Evolutionary conservation across 2,329 filamentous ascomycete species (phyloP).

Genomic region (Monilinia aucupariae): DNA sequence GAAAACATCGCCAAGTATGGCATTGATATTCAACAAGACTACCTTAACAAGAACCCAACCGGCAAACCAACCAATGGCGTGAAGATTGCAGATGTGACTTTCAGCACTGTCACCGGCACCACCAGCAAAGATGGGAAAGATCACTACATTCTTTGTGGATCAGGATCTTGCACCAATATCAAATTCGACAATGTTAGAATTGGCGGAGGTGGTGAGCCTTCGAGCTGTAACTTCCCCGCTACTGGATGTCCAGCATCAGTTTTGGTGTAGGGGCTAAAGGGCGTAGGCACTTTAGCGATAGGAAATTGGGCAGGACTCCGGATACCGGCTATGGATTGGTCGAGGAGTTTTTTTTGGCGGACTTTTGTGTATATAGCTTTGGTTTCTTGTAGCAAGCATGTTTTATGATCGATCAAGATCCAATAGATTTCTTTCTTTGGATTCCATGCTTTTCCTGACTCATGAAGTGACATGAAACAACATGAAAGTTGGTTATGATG

Average conservation of each 20-base stretch:
- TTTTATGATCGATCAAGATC: too few species aligned
- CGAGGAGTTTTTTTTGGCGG: too few species aligned
- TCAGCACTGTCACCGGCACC: conserved; percentile 41
- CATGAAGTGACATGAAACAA: too few species aligned
- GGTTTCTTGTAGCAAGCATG: too few species aligned
- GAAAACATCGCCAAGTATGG: conserved; percentile 41
- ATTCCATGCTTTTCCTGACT: too few species aligned
- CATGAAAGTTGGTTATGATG: too few species aligned
- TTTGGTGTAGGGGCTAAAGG: too few species aligned
- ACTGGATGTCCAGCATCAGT: conserved; percentile 5
- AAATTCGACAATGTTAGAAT: conserved; percentile 6
- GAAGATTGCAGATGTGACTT: conserved; percentile 45
- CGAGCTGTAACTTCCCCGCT: conserved; percentile 2
- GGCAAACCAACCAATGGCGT: conserved; percentile 37
- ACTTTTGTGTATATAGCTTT: too few species aligned
- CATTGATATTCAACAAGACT: conserved; percentile 54
- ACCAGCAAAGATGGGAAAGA: conserved; percentile 38
- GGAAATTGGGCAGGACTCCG: too few species aligned
- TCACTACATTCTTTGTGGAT: conserved; percentile 51
- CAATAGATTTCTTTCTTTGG: too few species aligned
- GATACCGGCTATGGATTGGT: background rate
- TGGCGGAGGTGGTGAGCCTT: background rate
- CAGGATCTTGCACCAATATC: conserved; percentile 40
- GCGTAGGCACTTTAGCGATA: too few species aligned
- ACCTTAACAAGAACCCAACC: conserved; percentile 33